Evolutionary conservation across 495 filamentous ascomycete species (phyloP).

Genomic region (Trichoderma orchidacearum): DNA sequence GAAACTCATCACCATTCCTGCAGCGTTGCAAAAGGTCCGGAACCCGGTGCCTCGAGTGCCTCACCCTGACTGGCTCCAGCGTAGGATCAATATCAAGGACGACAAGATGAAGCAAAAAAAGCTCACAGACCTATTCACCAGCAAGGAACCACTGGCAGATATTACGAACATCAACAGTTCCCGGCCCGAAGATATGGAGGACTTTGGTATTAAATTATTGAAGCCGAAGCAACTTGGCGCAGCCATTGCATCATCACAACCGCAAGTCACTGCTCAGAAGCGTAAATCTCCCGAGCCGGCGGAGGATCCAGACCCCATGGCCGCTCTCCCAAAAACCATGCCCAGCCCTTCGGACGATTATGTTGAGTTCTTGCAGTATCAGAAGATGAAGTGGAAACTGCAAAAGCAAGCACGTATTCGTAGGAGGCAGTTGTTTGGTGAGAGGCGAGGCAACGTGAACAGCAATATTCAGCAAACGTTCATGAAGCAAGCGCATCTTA

Average conservation of each 20-base stretch:
- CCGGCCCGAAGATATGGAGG: conserved; percentile 62
- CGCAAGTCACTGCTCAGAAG: conserved; percentile 45
- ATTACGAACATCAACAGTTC: conserved; percentile 48
- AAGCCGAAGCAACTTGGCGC: conserved; percentile 59
- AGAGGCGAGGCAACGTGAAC: conserved; percentile 50
- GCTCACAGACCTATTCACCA: conserved; percentile 78
- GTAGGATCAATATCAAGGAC: conserved; percentile 85
- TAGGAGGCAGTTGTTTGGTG: conserved; percentile 84
- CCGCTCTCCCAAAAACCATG: conserved; percentile 72
- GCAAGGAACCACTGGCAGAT: conserved; percentile 57
- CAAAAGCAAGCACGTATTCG: conserved; percentile 85
- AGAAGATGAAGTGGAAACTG: conserved; percentile 98
- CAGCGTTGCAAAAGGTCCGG: conserved; percentile 82
- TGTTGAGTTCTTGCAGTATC: conserved; percentile 76
- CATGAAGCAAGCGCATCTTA: conserved; percentile 75
- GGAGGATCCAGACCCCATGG: conserved; percentile 62
- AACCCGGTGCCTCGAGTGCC: conserved; percentile 89
- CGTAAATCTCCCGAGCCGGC: conserved; percentile 59
- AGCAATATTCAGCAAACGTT: conserved; percentile 79
- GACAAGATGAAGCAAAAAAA: conserved; percentile 98
- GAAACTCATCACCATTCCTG: conserved; percentile 97
- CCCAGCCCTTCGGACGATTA: conserved; percentile 82
- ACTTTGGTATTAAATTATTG: conserved; percentile 58
- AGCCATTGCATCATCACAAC: conserved; percentile 30
- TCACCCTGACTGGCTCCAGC: conserved; percentile 94